Evolutionary conservation across 495 filamentous ascomycete genomes (phyloP).

Genomic region (Penicillium fimorum): DNA sequence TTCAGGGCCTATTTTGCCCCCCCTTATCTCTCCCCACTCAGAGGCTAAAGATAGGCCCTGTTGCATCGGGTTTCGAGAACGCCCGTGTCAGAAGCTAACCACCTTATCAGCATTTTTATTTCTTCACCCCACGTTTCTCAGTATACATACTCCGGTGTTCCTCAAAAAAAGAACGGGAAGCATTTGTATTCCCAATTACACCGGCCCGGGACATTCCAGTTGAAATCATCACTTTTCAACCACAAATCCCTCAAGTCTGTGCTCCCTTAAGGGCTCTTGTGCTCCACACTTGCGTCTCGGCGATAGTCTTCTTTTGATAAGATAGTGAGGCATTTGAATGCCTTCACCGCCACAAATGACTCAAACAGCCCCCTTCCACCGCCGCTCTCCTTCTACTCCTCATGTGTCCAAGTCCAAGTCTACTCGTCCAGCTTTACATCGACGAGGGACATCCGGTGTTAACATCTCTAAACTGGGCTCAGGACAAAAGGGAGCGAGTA

Average conservation of each 20-base stretch:
- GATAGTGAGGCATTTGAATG: slow-evolving; percentile 36
- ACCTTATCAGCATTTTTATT: slow-evolving; percentile 18
- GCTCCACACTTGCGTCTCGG: slow-evolving; percentile 27
- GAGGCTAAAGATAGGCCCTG: slow-evolving; percentile 22
- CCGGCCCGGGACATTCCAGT: slow-evolving; percentile 10
- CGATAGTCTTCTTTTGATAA: slow-evolving; percentile 24
- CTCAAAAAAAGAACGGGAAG: no score
- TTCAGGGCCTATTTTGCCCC: no score
- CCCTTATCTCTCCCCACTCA: slow-evolving; percentile 40
- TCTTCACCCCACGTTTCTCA: not conserved
- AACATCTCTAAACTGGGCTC: slow-evolving; percentile 44
- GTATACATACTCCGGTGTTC: slow-evolving; percentile 10
- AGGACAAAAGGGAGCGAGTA: slow-evolving; percentile 26
- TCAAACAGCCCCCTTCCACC: slow-evolving; percentile 38
- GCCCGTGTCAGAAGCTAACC: slow-evolving; percentile 1
- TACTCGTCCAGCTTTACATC: slow-evolving; percentile 35
- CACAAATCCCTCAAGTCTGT: slow-evolving; percentile 36
- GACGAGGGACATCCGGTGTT: slow-evolving; percentile 36
- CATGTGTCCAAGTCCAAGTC: slow-evolving; percentile 36
- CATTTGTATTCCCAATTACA: slow-evolving; percentile 4
- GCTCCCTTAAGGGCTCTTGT: slow-evolving; percentile 27
- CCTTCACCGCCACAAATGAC: slow-evolving; percentile 47
- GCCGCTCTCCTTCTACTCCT: slow-evolving; percentile 37
- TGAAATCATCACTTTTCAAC: not conserved
- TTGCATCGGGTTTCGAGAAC: not conserved